These are phyloP conservation scores for Penicillium diatomitis DNA, from an alignment of 495 filamentous ascomycete species.

Conservation along the genomic window DNA sequence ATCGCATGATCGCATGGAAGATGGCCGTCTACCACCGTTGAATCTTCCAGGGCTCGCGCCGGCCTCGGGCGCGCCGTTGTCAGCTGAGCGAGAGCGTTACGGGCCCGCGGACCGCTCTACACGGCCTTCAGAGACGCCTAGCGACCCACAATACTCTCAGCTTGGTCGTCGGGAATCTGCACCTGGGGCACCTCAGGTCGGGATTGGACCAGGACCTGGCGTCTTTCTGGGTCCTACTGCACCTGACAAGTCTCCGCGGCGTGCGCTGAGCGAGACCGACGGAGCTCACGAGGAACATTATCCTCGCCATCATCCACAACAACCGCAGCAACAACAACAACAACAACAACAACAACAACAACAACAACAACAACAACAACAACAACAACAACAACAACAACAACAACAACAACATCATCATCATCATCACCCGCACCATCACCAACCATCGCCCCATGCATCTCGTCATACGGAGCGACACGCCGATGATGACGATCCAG, in stretches of 20 bases:
- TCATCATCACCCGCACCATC: too few relatives aligned
- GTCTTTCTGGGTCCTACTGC: constrained; percentile 6
- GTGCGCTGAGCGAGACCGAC: constrained; percentile 36
- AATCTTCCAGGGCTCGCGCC: constrained; percentile 6
- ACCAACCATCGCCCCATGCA: neutral
- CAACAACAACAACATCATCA: too few relatives aligned
- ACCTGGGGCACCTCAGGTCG: constrained; percentile 12
- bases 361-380: too few relatives aligned
- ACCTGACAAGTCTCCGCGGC: constrained; percentile 26
- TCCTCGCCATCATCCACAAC: neutral
- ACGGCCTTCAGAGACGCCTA: constrained; percentile 2
- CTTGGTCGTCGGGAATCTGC: constrained; percentile 28
- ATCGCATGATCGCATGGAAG: constrained; percentile 15
- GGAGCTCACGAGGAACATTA: constrained; percentile 9
- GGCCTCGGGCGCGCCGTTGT: constrained; percentile 10
- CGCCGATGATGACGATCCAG: constrained; percentile 32
- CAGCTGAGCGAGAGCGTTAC: constrained; percentile 10
- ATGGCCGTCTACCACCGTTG: constrained; percentile 5
- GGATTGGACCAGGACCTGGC: constrained; percentile 2
- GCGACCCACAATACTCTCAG: constrained; percentile 3
- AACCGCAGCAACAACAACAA: too few relatives aligned
- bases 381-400: too few relatives aligned
- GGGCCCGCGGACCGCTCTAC: constrained; percentile 1
- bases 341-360: too few relatives aligned
- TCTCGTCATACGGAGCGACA: constrained; percentile 8